These are phyloP conservation scores for Echinochloa phyllopogon DNA, from an alignment of 176 grass and related monocot genomes.

Conservation along the genomic window DNA sequence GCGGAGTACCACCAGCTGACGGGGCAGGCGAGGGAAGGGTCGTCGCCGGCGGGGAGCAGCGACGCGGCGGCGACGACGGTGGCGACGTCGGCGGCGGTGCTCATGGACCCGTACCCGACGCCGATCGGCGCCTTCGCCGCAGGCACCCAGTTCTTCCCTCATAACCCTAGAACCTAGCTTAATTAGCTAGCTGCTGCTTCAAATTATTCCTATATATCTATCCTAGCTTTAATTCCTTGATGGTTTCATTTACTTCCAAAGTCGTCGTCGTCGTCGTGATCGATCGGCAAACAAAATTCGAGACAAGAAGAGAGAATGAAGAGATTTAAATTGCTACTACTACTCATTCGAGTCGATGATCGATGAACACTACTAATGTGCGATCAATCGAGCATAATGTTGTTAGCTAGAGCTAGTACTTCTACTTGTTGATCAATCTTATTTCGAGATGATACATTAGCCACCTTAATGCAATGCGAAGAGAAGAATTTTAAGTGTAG, in stretches of 20 bases:
- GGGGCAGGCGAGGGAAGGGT: slow-evolving; percentile 53
- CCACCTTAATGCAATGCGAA: slow-evolving; percentile 44
- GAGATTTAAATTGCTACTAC: slow-evolving; percentile 20
- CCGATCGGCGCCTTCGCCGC: slow-evolving; percentile 89
- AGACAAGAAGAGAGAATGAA: slow-evolving; percentile 29
- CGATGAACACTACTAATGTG: slow-evolving; percentile 49
- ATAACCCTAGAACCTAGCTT: slow-evolving; percentile 85
- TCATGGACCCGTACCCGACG: slow-evolving; percentile 95
- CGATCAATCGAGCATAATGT: slow-evolving; percentile 32
- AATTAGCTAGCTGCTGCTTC: slow-evolving; percentile 40
- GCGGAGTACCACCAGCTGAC: slow-evolving; percentile 65
- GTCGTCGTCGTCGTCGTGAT: slow-evolving; percentile 13
- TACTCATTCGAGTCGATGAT: slow-evolving; percentile 27
- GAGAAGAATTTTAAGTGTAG: slow-evolving; percentile 44
- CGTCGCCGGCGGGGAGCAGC: slow-evolving; percentile 68
- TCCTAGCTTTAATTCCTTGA: slow-evolving; percentile 51
- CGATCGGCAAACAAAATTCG: slow-evolving; percentile 40
- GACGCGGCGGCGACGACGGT: slow-evolving; percentile 45
- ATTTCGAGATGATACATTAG: slow-evolving; percentile 26
- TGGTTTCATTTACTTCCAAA: slow-evolving; percentile 54
- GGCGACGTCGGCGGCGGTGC: slow-evolving; percentile 58
- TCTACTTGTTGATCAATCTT: slow-evolving; percentile 22
- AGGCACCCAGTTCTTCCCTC: slow-evolving; percentile 98
- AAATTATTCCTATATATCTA: slow-evolving; percentile 45
- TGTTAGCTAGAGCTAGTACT: slow-evolving; percentile 49